A percentile compares a stretch with the other conserved stretches of the same genome.
These are phyloP conservation scores for Ceratocystis papillata DNA, from an alignment of 2,329 filamentous ascomycete genomes.

Conservation along the genomic window DNA sequence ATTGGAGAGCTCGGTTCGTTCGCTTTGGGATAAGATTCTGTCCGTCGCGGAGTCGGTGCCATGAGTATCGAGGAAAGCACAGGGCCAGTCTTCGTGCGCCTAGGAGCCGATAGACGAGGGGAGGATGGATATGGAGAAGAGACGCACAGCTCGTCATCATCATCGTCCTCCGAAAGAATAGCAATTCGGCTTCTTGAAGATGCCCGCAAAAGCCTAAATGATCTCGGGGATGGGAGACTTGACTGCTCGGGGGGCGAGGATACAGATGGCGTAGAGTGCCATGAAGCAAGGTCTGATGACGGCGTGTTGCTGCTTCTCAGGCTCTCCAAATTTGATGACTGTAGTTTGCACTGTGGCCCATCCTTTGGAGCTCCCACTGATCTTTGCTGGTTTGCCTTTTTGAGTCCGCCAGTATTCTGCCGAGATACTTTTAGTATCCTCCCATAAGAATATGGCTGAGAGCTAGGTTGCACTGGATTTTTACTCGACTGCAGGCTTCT, in stretches of 20 bases:
- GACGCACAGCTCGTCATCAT: constrained; percentile 48
- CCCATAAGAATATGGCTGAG: background rate
- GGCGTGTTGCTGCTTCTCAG: background rate
- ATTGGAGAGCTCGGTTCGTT: background rate
- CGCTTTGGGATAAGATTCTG: background rate
- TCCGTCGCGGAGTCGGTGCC: constrained; percentile 46
- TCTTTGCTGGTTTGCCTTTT: too few relatives aligned
- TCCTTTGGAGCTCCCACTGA: too few relatives aligned
- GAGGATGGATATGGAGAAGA: background rate
- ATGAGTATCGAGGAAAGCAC: background rate
- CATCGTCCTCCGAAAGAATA: constrained; percentile 10
- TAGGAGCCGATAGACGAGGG: background rate
- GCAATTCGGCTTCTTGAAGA: background rate
- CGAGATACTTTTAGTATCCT: background rate
- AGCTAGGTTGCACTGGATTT: background rate
- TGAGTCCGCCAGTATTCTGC: too few relatives aligned
- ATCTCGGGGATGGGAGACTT: background rate
- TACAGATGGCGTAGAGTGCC: background rate
- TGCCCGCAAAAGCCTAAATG: background rate
- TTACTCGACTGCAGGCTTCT: background rate
- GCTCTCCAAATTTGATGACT: background rate
- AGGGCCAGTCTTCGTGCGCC: background rate
- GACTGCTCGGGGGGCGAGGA: background rate
- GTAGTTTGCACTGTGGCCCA: background rate
- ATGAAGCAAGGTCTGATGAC: background rate